Evolutionary conservation across 495 filamentous ascomycete genomes (phyloP), one percentile per base, ranked within the genome.

Genomic region (Friedmanniomyces endolithicus): DNA sequence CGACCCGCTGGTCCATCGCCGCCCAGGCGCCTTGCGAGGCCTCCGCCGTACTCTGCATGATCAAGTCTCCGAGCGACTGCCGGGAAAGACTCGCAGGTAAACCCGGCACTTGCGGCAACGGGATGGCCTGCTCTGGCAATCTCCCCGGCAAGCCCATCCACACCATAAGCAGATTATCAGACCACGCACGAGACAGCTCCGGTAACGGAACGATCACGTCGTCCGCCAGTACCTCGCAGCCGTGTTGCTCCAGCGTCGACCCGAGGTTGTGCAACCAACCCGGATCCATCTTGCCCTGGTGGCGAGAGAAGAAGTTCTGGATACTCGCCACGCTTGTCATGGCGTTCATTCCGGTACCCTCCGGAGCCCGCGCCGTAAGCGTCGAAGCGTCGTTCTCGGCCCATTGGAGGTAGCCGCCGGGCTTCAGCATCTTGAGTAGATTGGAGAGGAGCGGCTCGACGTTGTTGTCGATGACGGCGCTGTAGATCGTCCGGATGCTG

Each of bases 341-440:
- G n/a, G 52, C 24, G 11, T 33, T 22, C 8, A 17, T 40, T 1
- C 12, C 29, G 20, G 35, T 40, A 19, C 27, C 51, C 12, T 47
- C 25, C 2, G 44, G 23, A 19, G 41, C 29, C 29, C 44, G 40
- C n/a, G 25, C 41, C 8, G 41, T 24, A n/a, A 55, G 41, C 1
- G n/a, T 47, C 6, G 23, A 45, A 20, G 27, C 19, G 22, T 57
- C 49, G 7, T 24, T 46, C n/a, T 71, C 70, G 27, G 69, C 68
- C 69, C 70, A 72, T 49, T 72, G 70, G n/a, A 72, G 59, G 20
- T 56, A 68, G 7, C 69, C 69, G 8, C 69, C 70, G 1, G 68
- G 70, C 47, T 70, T 69, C 1, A 72, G 62, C 44, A 72, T 44
- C 11, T 45, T 41, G n/a, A 56, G 31, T 2, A 66, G 22, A 14